Percentiles rank a stretch among this genome's conserved stretches.
These are phyloP conservation scores for Tulasnella sp. DNA, from an alignment of 768 basidiomycete species.

Conservation along the genomic window DNA sequence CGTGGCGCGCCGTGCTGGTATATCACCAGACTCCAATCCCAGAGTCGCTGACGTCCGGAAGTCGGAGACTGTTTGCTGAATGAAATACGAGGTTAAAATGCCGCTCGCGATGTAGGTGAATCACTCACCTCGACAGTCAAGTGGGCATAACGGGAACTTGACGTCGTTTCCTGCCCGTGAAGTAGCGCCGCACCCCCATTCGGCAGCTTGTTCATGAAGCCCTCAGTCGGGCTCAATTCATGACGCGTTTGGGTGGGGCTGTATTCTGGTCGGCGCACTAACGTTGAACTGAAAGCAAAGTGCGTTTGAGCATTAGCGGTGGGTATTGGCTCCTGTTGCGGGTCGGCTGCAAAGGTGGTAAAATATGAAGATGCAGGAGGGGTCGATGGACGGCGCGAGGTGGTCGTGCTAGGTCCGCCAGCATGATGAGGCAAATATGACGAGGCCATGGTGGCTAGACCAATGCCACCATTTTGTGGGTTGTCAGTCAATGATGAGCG, in stretches of 20 bases:
- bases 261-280: conserved; percentile 45
- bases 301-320: conserved; percentile 57
- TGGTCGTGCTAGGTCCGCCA: not conserved
- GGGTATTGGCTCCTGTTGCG: conserved; percentile 42
- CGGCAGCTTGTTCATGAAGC: conserved; percentile 38
- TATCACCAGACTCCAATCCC: conserved; percentile 54
- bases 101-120: not conserved
- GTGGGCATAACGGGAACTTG: conserved; percentile 15
- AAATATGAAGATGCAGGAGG: conserved; percentile 81
- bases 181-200: not conserved
- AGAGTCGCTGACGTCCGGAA: conserved; percentile 51
- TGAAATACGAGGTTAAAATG: not conserved
- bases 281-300: conserved; percentile 75
- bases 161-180: conserved; percentile 2
- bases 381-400: conserved; percentile 23
- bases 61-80: conserved; percentile 61
- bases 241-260: conserved; percentile 33
- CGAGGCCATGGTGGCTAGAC: not conserved
- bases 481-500: not conserved
- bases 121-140: conserved; percentile 10
- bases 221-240: conserved; percentile 24
- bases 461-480: not conserved
- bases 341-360: conserved; percentile 41
- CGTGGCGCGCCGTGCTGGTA: conserved; percentile 50
- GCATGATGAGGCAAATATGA: not conserved